Percentiles rank a stretch among this genome's conserved stretches.
Conservation (phyloP, 169 alveolate species). For the Plasmodium sp. region DNA sequence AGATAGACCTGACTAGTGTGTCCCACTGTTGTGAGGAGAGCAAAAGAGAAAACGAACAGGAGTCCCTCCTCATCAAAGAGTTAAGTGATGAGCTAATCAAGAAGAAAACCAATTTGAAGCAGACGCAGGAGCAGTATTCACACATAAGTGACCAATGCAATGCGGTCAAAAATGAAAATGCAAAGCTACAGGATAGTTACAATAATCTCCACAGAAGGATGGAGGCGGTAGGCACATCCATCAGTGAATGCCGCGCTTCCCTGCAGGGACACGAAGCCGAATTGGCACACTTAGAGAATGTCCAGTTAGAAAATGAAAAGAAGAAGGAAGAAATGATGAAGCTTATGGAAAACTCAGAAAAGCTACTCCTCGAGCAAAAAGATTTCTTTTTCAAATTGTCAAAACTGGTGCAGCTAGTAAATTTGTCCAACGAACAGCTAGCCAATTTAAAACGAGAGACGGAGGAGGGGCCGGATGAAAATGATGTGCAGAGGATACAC, state of each 20-base stretch:
- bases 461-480: neutral
- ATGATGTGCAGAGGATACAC: neutral
- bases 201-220: constrained; percentile 5
- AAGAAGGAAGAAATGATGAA: constrained; percentile 12
- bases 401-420: constrained; percentile 32
- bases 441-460: neutral
- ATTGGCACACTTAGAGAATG: constrained; percentile 3
- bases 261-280: neutral
- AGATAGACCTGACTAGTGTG: constrained; percentile 2
- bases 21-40: constrained; percentile 2
- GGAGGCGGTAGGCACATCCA: neutral
- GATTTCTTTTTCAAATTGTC: constrained; percentile 52
- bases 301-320: constrained; percentile 39
- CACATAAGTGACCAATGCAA: constrained; percentile 4
- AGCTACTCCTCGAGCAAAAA: constrained; percentile 15
- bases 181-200: neutral
- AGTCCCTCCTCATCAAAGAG: constrained; percentile 22
- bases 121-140: constrained; percentile 45
- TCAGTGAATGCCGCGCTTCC: neutral
- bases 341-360: constrained; percentile 31
- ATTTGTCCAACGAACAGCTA: constrained; percentile 31
- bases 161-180: constrained; percentile 1
- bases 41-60: constrained; percentile 57
- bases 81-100: constrained; percentile 7
- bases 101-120: constrained; percentile 27